Evolutionary conservation across 768 basidiomycete species (phyloP), one percentile per base, ranked within the genome.

Genomic region (Lactifluus pinguis): DNA sequence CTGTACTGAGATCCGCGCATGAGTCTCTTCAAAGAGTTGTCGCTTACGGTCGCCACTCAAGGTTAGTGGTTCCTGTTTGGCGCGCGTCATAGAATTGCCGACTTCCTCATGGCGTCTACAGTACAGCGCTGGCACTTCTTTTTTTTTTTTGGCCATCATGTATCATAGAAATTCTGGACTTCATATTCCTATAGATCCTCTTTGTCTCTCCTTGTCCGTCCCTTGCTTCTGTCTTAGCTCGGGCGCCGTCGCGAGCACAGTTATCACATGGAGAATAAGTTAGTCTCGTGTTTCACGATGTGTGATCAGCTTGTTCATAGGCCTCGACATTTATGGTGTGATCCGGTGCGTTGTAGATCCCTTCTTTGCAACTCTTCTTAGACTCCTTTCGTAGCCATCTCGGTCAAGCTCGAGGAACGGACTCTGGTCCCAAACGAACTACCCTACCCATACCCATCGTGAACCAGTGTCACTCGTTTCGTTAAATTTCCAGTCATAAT

Each of bases 201-300:
- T 1, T 25, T 25, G 25, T 2, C 4, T 92, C 25, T 25, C 25
- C 25, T 25, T 80, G 59, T 98, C 95, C 73, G 82, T 92, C 52
- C 91, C 94, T 4, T 95, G 92, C 69, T 98, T 97, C 69, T 90
- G 90, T 65, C 80, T 98, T 25, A 89, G 92, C 0, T 87, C 97
- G 70, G 97, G 94, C 0, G 83, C 89, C 0, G 80, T 97, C 36
- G 94, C 92, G 0, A 92, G 89, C 54, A 94, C 95, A 0, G 94
- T 98, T 51, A 91, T 97, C 67, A 98, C 95, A 10, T 99, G 97
- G 97, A 81, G 97, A 62, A 99, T 98, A 10, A 14, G 39, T 2
- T 69, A 95, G 91, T 66, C 83, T 98, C 21, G 97, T 99, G 3
- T 99, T 98, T 76, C 97, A 99, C 69, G 94, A 95, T 68, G 80